Conservation (phyloP, 129 eudicot genomes). For the Arctium lappa region DNA sequence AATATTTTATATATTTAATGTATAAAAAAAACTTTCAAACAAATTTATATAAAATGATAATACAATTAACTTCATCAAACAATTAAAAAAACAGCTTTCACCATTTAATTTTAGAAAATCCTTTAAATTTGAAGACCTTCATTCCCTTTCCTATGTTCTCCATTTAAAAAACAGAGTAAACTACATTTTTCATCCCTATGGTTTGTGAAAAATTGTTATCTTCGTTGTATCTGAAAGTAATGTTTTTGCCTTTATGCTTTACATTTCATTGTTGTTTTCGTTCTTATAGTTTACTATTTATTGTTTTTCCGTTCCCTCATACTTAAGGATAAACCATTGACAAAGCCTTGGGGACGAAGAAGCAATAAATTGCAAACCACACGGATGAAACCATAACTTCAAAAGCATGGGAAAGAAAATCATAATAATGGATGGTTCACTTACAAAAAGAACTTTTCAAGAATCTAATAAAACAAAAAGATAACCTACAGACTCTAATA, state of each 20-base stretch:
- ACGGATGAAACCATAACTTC: background rate
- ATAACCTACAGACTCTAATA: background rate
- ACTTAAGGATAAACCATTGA: background rate
- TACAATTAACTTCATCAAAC: background rate
- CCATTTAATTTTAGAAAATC: background rate
- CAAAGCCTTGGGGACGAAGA: background rate
- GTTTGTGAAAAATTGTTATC: too few species aligned
- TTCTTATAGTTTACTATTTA: too few species aligned
- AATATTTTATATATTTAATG: too few species aligned
- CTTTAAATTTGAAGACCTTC: too few species aligned
- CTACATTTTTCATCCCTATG: background rate
- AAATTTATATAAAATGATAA: too few species aligned
- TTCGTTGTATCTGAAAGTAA: too few species aligned
- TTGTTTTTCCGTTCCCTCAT: background rate
- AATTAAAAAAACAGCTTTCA: background rate
- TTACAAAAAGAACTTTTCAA: background rate
- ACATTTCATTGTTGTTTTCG: background rate
- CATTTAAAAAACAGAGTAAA: background rate
- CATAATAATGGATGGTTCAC: background rate
- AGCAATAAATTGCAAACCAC: too few species aligned
- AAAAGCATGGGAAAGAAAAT: background rate
- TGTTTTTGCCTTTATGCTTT: too few species aligned
- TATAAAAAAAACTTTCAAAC: too few species aligned
- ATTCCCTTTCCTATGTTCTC: too few species aligned
- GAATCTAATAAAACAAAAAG: background rate